phyloP scores from a whole-genome alignment of 1,284 basidiomycete species.

The Porodaedalea pini region DNA sequence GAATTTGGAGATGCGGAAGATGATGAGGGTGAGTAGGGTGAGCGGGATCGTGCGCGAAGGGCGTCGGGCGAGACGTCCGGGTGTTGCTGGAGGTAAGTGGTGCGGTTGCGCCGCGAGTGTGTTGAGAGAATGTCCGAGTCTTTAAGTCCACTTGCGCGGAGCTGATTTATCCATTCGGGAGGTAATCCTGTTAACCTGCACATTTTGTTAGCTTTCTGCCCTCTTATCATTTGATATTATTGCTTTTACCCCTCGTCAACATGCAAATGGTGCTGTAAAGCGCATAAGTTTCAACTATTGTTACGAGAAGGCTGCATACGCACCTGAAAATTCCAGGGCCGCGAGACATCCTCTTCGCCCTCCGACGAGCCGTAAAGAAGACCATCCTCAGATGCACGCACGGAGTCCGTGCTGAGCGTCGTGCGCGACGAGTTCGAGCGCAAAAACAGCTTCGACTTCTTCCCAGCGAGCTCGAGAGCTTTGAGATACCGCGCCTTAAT shows the following conservation, averaged over 20 bases:
- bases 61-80: slow-evolving; percentile 16
- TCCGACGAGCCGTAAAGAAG: slow-evolving; percentile 1
- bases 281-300: slow-evolving; percentile 13
- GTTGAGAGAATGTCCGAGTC: slow-evolving; percentile 19
- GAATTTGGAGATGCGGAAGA: slow-evolving; percentile 12
- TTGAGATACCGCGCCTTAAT: slow-evolving; percentile 22
- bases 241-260: slow-evolving; percentile 64
- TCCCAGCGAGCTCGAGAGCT: slow-evolving; percentile 21
- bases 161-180: slow-evolving; percentile 53
- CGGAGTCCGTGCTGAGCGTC: slow-evolving; percentile 6
- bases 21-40: slow-evolving; percentile 12
- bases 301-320: slow-evolving; percentile 26
- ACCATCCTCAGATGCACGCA: slow-evolving; percentile 13
- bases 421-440: slow-evolving; percentile 17
- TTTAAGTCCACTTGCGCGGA: slow-evolving; percentile 20
- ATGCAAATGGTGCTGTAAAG: slow-evolving; percentile 66
- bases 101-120: slow-evolving; percentile 20
- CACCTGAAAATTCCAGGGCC: slow-evolving; percentile 75
- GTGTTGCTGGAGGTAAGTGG: slow-evolving; percentile 19
- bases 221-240: not conserved
- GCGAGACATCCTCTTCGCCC: slow-evolving; percentile 64
- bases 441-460: slow-evolving; percentile 15
- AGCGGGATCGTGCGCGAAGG: not conserved
- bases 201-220: not conserved
- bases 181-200: slow-evolving; percentile 63